phyloP scores from a whole-genome alignment of 2,329 filamentous ascomycete species.

The Thermoascus crustaceus region DNA sequence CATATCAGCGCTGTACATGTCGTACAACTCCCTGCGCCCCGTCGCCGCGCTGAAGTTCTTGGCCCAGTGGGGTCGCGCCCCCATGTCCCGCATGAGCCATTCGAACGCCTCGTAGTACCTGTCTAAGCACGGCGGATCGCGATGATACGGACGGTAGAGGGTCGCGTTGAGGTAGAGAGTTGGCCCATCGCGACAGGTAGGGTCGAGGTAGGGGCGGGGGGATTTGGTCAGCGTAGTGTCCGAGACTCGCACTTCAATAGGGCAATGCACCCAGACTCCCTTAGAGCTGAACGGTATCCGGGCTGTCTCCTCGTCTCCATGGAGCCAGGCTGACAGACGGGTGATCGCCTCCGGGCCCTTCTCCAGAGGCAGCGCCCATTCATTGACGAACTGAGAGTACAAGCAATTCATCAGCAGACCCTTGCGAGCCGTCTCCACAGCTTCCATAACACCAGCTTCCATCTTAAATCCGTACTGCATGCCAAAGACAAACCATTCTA shows the following conservation, averaged over 20 bases:
- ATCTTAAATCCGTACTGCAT: conserved; percentile 87
- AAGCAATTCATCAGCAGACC: conserved; percentile 94
- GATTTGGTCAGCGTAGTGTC: conserved; percentile 51
- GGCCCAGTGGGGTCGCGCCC: conserved; percentile 79
- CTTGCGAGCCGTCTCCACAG: conserved; percentile 68
- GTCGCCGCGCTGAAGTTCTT: conserved; percentile 69
- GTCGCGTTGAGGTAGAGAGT: conserved; percentile 87
- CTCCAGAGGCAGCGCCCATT: conserved; percentile 85
- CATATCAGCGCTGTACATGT: conserved; percentile 62
- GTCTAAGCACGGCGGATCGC: conserved; percentile 65
- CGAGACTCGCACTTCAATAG: conserved; percentile 80
- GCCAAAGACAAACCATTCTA: conserved; percentile 95
- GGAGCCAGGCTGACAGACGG: conserved; percentile 79
- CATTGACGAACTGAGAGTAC: conserved; percentile 97
- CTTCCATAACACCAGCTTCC: conserved; percentile 59
- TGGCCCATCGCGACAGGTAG: conserved; percentile 58
- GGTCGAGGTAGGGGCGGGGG: conserved; percentile 62
- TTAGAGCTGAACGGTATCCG: conserved; percentile 73
- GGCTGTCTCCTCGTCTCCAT: conserved; percentile 60
- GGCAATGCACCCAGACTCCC: conserved; percentile 77
- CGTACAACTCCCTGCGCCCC: conserved; percentile 51
- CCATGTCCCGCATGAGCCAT: conserved; percentile 79
- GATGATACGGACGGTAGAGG: conserved; percentile 72
- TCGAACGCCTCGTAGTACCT: conserved; percentile 87
- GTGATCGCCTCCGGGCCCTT: conserved; percentile 80